These are phyloP conservation scores for Nymphaea thermarum DNA, from an alignment of 164 flowering plant species.

Conservation along the genomic window DNA sequence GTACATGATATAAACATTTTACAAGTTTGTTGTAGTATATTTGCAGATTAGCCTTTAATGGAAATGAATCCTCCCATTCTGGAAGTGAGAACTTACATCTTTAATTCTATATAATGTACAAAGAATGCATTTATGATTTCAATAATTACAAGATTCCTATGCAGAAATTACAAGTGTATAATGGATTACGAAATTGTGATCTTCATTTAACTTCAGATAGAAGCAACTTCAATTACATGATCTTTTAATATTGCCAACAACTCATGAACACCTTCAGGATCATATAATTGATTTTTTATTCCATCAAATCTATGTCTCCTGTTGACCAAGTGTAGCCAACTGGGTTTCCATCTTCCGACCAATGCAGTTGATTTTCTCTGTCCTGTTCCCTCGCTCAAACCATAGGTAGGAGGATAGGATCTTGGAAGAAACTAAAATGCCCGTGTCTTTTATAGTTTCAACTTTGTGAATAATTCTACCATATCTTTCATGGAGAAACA, in stretches of 20 bases:
- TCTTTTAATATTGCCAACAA: neutral
- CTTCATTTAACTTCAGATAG: neutral
- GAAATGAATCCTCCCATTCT: neutral
- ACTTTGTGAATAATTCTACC: no score
- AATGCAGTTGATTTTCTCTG: no score
- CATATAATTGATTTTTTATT: neutral
- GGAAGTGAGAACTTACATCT: neutral
- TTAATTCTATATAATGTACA: neutral
- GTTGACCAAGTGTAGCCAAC: neutral
- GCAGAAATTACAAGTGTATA: no score
- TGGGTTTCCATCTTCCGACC: neutral
- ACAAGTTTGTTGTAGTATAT: no score
- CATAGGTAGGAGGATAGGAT: no score
- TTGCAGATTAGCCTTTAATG: neutral
- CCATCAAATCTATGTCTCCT: conserved; percentile 5
- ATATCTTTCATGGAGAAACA: no score
- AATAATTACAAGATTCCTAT: neutral
- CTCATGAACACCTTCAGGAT: neutral
- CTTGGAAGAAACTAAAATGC: no score
- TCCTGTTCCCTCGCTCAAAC: no score
- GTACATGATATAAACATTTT: no score
- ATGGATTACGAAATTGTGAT: no score
- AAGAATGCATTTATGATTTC: neutral
- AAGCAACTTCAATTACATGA: neutral
- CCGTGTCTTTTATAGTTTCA: no score